Evolutionary conservation across 169 alveolate genomes (phyloP).

Genomic region (Plasmodium cynomolgi): DNA sequence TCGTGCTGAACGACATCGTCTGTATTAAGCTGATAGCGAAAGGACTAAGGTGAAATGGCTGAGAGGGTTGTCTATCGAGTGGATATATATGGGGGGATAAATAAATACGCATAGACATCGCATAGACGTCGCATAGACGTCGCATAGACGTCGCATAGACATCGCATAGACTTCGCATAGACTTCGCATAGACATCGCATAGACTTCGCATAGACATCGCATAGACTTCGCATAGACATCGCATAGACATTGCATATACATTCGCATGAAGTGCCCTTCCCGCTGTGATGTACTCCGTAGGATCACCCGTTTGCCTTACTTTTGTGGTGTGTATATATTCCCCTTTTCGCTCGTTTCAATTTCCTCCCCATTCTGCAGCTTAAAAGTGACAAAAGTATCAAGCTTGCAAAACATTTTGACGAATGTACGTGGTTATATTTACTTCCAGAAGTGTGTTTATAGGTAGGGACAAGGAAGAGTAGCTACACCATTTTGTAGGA

Average conservation of each 20-base stretch:
- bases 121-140: too few relatives aligned
- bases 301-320: background rate
- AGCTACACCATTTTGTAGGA: background rate
- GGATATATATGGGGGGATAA: background rate
- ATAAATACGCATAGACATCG: background rate
- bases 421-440: constrained; percentile 33
- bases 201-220: too few relatives aligned
- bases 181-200: too few relatives aligned
- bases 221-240: too few relatives aligned
- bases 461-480: constrained; percentile 6
- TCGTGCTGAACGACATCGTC: constrained; percentile 42
- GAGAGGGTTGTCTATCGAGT: background rate
- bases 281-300: background rate
- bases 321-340: background rate
- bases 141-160: too few relatives aligned
- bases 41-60: constrained; percentile 31
- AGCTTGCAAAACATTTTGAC: constrained; percentile 43
- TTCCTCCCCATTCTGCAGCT: constrained; percentile 12
- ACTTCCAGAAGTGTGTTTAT: constrained; percentile 21
- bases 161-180: too few relatives aligned
- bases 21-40: constrained; percentile 21
- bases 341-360: background rate
- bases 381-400: constrained; percentile 11
- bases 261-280: background rate
- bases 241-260: too few relatives aligned